Evolutionary conservation across 257 asterid genomes (phyloP).

Genomic region (Fraxinus cuspidata): DNA sequence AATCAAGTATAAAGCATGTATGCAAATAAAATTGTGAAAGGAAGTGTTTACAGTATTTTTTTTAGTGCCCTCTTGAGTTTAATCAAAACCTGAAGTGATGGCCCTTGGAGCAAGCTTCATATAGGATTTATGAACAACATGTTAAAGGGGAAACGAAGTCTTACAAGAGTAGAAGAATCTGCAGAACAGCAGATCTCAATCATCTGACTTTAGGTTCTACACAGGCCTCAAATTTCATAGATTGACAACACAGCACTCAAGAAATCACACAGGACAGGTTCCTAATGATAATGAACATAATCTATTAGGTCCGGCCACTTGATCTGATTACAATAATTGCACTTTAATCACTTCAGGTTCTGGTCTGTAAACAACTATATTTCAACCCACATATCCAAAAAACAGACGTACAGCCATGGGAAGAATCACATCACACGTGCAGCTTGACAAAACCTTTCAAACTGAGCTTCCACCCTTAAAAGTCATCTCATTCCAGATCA

Average conservation of each 20-base stretch:
- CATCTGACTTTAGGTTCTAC: constrained; percentile 31
- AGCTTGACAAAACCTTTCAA: neutral
- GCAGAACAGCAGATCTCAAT: constrained; percentile 32
- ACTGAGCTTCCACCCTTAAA: neutral
- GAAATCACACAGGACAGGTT: constrained; percentile 23
- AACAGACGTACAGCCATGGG: neutral
- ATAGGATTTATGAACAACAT: neutral
- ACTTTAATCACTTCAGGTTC: neutral
- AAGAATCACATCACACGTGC: neutral
- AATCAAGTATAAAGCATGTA: neutral
- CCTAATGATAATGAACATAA: constrained; percentile 11
- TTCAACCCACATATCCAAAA: neutral
- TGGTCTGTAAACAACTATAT: neutral
- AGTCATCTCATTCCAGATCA: neutral
- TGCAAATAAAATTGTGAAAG: neutral
- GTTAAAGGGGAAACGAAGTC: constrained; percentile 17
- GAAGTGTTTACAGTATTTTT: neutral
- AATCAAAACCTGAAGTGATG: neutral
- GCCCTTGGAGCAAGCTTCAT: neutral
- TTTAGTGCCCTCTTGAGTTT: neutral
- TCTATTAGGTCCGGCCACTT: neutral
- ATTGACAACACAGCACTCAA: constrained; percentile 26
- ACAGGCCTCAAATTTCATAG: constrained; percentile 28
- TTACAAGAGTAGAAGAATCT: constrained; percentile 42
- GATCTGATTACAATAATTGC: neutral